Base-by-base conservation (phyloP, 2,329 filamentous ascomycete species). In the Curvularia spicifera region DNA sequence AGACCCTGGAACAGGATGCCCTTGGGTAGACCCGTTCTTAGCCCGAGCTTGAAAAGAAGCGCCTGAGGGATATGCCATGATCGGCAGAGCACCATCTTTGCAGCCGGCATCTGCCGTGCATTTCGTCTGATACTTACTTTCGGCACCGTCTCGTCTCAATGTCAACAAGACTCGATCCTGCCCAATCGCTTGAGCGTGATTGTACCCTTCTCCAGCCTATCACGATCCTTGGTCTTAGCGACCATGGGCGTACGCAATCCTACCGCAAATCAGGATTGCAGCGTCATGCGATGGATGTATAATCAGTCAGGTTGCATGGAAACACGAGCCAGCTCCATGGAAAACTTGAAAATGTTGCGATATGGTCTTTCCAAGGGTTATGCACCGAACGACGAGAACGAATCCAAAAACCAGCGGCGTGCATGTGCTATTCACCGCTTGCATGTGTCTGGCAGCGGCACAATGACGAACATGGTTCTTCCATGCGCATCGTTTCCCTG, bases 171-270 rank as follows among this genome's bases (percentile, higher is more conserved):
- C 47, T 37, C 24, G 57, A 50, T 50, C 37, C 39, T 9, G 50
- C 49, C 39, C 35, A 33, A 49, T 44, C 53, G 15, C 18, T 9
- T 42, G 40, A 31, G 26, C 28, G 35, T 35, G 31, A 5, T 56
- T 40, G 53, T 53, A 57, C 53, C 12, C 37, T 12, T 29, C 12
- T 3, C 29, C 4, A 35, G 9, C 57, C 57, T 59, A 59, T 49
- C 53, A 59, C 29, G 20, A 22, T 26, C 13, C 29, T 45, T 35
- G 22, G 18, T 15, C n/a, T 24, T 45, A 33, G 45, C 49, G 40
- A 53, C 40, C 22, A 22, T 51, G 12, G 39, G 43, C 24, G 8
- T 10, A 48, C 53, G 31, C 6, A 48, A 13, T 40, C 31, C 31
- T 13, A 35, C 28, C 45, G 39, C 44, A 43, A 40, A 6, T n/a